Evolutionary conservation across 164 flowering plant species (phyloP).

Genomic region (Vitis cinerea): DNA sequence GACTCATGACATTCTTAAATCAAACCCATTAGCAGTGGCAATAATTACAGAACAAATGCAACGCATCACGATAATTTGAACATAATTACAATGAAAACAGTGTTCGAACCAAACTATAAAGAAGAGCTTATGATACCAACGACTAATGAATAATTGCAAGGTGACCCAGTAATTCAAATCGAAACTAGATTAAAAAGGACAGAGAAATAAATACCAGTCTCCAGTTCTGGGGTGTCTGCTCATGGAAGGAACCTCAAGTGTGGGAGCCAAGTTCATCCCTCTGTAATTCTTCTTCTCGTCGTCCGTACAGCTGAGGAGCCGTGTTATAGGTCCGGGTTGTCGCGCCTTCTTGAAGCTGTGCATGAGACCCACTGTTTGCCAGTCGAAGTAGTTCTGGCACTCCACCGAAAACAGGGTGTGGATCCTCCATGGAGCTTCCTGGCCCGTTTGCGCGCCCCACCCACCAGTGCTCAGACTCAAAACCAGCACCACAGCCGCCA

Average conservation of each 20-base stretch:
- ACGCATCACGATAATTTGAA: neutral
- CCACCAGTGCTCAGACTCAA: conserved; percentile 13
- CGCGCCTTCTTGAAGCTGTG: conserved; percentile 82
- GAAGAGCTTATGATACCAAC: no score
- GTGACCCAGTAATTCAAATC: no score
- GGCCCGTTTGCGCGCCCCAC: conserved; percentile 22
- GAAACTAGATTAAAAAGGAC: neutral
- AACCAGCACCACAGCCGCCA: conserved; percentile 16
- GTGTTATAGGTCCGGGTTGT: conserved; percentile 89
- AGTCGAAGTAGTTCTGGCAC: conserved; percentile 94
- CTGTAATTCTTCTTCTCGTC: conserved; percentile 76
- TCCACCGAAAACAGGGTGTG: conserved; percentile 98
- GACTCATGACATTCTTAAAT: neutral
- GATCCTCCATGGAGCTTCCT: conserved; percentile 67
- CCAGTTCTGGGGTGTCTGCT: conserved; percentile 93
- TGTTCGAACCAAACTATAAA: no score
- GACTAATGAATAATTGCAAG: no score
- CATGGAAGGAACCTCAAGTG: conserved; percentile 96
- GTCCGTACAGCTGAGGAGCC: conserved; percentile 92
- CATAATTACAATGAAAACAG: neutral
- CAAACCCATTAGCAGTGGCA: neutral
- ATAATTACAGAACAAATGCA: neutral
- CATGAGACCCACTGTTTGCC: conserved; percentile 97
- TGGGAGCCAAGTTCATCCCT: conserved; percentile 94
- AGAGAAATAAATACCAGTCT: conserved; percentile 60